Conservation (phyloP, 2,329 filamentous ascomycete genomes). For the Phoma herbarum region DNA sequence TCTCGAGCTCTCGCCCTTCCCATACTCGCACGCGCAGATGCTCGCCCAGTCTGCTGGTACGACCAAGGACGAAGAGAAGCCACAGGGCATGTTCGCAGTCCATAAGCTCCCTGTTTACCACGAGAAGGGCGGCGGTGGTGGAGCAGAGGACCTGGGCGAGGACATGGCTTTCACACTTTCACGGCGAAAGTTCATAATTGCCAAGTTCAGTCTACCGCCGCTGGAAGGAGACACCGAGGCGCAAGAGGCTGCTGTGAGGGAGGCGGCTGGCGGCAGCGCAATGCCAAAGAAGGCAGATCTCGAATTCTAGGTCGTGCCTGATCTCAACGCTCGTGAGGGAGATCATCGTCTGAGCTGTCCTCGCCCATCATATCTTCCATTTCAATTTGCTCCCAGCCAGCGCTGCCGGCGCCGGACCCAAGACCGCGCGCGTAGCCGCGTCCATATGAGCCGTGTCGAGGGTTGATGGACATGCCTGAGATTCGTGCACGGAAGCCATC, state of each 20-base stretch:
- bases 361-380: conserved; percentile 67
- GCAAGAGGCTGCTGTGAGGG: conserved; percentile 57
- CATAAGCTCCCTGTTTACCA: conserved; percentile 85
- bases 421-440: conserved; percentile 65
- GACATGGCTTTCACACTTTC: conserved; percentile 93
- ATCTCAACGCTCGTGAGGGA: conserved; percentile 10
- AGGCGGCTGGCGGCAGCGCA: conserved; percentile 54
- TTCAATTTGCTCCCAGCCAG: conserved; percentile 69
- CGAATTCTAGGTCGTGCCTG: conserved; percentile 64
- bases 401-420: conserved; percentile 60
- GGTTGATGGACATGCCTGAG: conserved; percentile 54
- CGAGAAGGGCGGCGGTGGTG: conserved; percentile 84
- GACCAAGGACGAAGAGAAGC: conserved; percentile 73
- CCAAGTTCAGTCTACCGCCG: conserved; percentile 88
- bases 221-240: conserved; percentile 76
- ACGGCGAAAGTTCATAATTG: conserved; percentile 82
- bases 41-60: conserved; percentile 58
- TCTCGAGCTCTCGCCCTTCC: conserved; percentile 81
- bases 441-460: conserved; percentile 60
- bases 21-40: conserved; percentile 63
- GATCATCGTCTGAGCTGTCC: conserved; percentile 42
- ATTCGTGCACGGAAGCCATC: conserved; percentile 59
- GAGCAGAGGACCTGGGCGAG: conserved; percentile 71
- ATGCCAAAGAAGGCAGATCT: conserved; percentile 67
- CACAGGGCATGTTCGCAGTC: conserved; percentile 85